These are phyloP conservation scores for Hagleromyces aurorensis DNA, from an alignment of 805 yeast species.

Conservation along the genomic window DNA sequence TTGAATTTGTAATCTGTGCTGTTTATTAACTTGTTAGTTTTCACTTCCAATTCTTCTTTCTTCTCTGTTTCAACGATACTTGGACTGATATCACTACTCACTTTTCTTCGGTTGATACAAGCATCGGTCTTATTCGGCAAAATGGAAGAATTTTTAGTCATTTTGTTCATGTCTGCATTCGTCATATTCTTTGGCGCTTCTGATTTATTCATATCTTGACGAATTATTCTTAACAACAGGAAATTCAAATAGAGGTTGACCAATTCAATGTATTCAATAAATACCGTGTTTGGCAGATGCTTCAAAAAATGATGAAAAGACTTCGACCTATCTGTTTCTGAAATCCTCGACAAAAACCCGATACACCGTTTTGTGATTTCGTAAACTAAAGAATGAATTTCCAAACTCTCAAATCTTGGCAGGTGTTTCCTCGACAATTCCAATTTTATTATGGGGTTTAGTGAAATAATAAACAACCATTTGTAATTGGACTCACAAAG, in stretches of 20 bases:
- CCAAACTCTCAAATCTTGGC: constrained; percentile 36
- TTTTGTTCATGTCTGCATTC: too few species aligned
- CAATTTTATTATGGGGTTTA: constrained; percentile 53
- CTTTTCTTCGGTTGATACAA: too few species aligned
- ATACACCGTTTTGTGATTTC: constrained; percentile 61
- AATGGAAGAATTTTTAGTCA: too few species aligned
- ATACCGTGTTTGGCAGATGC: constrained; percentile 32
- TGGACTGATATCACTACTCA: not conserved
- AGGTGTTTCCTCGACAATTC: constrained; percentile 33
- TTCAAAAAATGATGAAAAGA: constrained; percentile 11
- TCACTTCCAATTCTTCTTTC: constrained; percentile 3
- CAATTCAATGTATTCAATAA: constrained; percentile 50
- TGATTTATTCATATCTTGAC: constrained; percentile 4
- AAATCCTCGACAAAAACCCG: constrained; percentile 52
- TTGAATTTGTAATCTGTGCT: constrained; percentile 18
- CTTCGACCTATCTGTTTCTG: constrained; percentile 3
- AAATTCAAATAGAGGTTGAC: constrained; percentile 73
- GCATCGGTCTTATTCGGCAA: too few species aligned
- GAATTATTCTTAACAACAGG: constrained; percentile 49
- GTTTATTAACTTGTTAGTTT: constrained; percentile 1
- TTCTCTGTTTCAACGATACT: constrained; percentile 1
- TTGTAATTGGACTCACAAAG: constrained; percentile 33
- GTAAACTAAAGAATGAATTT: constrained; percentile 49
- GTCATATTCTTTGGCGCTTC: not conserved
- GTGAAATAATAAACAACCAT: constrained; percentile 61